Evolutionary conservation across 2,329 filamentous ascomycete genomes (phyloP).

Genomic region (Colletotrichum sp.): DNA sequence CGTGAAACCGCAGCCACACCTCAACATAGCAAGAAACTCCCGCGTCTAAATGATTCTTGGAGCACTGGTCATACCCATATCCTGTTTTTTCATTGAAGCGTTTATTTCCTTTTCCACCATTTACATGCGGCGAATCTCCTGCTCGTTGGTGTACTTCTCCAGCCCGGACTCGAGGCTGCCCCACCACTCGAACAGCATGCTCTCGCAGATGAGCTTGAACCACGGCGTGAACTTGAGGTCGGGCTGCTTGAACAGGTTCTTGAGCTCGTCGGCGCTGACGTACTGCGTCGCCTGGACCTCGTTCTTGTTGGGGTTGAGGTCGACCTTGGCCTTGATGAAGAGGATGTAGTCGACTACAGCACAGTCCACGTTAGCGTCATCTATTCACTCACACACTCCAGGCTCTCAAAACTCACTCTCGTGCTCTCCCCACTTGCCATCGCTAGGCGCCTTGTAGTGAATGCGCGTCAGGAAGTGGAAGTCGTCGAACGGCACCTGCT

Average conservation of each 20-base stretch:
- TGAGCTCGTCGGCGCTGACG: conserved; percentile 81
- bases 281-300: conserved; percentile 88
- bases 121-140: conserved; percentile 84
- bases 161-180: conserved; percentile 79
- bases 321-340: conserved; percentile 94
- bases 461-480: conserved; percentile 96
- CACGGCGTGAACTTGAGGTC: conserved; percentile 90
- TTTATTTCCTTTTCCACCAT: not conserved
- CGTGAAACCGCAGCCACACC: not conserved
- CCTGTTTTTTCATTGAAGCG: not conserved
- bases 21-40: not conserved
- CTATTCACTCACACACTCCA: too few relatives aligned
- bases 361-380: not conserved
- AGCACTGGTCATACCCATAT: not conserved
- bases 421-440: conserved; percentile 98
- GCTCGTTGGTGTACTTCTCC: conserved; percentile 86
- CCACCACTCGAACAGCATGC: conserved; percentile 99
- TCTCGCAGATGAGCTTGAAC: conserved; percentile 99
- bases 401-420: conserved; percentile 71
- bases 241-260: conserved; percentile 82
- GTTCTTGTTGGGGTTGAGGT: conserved; percentile 82
- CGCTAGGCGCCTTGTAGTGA: conserved; percentile 96
- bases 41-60: not conserved
- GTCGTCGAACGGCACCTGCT: conserved; percentile 88
- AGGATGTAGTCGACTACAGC: conserved; percentile 91